These are phyloP conservation scores for Sapria himalayana DNA, from an alignment of 345 rosid species.

Conservation along the genomic window DNA sequence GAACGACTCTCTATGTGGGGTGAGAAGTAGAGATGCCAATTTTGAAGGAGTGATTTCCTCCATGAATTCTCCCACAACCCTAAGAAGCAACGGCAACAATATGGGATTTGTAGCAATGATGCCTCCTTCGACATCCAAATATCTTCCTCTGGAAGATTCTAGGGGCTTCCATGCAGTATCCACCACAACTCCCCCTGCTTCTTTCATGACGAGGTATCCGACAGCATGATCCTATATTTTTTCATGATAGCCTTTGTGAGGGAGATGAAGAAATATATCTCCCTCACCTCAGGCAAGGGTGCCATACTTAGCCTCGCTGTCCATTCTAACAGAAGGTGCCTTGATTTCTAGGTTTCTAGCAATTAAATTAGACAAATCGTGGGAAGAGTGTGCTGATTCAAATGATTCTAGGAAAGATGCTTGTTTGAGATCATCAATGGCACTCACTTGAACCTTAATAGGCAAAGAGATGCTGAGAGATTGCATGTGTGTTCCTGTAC, in stretches of 20 bases:
- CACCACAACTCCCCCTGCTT: conserved; percentile 59
- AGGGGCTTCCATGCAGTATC: conserved; percentile 63
- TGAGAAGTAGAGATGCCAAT: no score
- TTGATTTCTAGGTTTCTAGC: conserved; percentile 76
- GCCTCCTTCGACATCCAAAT: conserved; percentile 51
- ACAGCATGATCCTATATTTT: conserved; percentile 99
- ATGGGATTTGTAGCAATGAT: conserved; percentile 62
- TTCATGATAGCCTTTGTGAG: conserved; percentile 74
- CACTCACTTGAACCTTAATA: conserved; percentile 48
- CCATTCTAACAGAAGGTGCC: conserved; percentile 81
- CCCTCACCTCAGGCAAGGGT: conserved; percentile 93
- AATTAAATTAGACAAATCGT: conserved; percentile 49
- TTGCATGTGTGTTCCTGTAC: conserved; percentile 75
- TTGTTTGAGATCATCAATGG: conserved; percentile 55
- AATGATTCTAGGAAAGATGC: conserved; percentile 86
- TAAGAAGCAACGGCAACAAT: conserved; percentile 57
- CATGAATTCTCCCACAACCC: conserved; percentile 55
- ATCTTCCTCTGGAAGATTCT: conserved; percentile 66
- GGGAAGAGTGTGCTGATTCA: conserved; percentile 72
- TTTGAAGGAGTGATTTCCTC: conserved; percentile 45
- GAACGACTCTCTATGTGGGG: no score
- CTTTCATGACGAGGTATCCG: conserved; percentile 83
- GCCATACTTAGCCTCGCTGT: conserved; percentile 90
- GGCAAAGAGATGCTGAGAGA: conserved; percentile 35
- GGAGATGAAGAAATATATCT: conserved; percentile 63